Evolutionary conservation across 2,329 filamentous ascomycete species (phyloP).

Genomic region (Blastomyces emzantsi): DNA sequence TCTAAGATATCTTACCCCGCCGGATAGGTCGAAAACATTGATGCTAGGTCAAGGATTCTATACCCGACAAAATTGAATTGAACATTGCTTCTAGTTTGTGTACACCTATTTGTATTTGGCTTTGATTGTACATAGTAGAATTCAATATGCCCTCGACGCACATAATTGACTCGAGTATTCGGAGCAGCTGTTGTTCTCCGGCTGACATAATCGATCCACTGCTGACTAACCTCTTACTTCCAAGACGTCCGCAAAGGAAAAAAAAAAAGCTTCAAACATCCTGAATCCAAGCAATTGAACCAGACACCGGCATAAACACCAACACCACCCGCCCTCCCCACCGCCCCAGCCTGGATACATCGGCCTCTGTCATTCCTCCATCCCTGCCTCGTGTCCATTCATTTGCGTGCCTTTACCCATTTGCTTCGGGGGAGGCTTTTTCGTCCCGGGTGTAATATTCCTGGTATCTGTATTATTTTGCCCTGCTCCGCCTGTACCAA

Average conservation of each 20-base stretch:
- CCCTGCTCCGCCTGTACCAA: neutral
- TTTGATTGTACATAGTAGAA: no score
- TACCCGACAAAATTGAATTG: no score
- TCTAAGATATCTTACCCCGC: no score
- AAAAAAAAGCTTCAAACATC: neutral
- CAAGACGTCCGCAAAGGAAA: neutral
- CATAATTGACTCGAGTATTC: no score
- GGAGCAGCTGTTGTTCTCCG: no score
- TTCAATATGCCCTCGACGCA: no score
- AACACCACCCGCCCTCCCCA: neutral
- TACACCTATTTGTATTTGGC: no score
- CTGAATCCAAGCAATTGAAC: neutral
- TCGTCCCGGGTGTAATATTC: neutral
- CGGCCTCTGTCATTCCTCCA: neutral
- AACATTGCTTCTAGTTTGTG: no score
- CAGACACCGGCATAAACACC: neutral
- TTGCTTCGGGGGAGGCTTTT: neutral
- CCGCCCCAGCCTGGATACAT: neutral
- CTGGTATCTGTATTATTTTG: neutral
- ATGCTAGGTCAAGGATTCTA: no score
- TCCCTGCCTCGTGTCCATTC: neutral
- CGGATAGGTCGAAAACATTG: no score
- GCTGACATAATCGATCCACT: neutral
- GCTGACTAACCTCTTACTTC: neutral
- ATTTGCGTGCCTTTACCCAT: neutral